Evolutionary conservation across 2,329 filamentous ascomycete genomes (phyloP).

Genomic region (Myriosclerotinia scirpicola): DNA sequence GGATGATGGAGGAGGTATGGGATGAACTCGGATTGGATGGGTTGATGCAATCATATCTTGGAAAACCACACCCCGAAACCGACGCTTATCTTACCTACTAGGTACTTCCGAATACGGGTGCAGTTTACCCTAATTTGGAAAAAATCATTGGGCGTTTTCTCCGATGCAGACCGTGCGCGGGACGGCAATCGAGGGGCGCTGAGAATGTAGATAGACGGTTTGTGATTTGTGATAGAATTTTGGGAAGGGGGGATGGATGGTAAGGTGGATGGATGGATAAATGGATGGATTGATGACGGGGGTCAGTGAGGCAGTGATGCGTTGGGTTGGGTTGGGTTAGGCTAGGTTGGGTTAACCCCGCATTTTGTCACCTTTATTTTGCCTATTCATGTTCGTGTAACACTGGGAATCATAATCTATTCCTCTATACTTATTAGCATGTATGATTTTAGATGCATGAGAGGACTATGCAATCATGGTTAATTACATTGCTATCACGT

Average conservation of each 20-base stretch:
- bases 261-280: not conserved
- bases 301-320: not conserved
- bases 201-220: not conserved
- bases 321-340: too few species aligned
- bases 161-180: too few species aligned
- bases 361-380: constrained; percentile 3
- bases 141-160: not conserved
- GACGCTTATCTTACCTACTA: not conserved
- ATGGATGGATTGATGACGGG: not conserved
- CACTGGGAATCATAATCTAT: not conserved
- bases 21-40: not conserved
- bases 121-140: not conserved
- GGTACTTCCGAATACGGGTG: not conserved
- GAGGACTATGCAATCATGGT: too few species aligned
- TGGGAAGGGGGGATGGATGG: not conserved
- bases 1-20: not conserved
- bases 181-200: not conserved
- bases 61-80: not conserved
- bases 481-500: not conserved
- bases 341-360: constrained; percentile 6
- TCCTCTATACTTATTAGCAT: too few species aligned
- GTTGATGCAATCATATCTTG: not conserved
- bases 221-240: not conserved
- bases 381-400: not conserved
- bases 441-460: too few species aligned